Conservation (phyloP, 768 basidiomycete species). For the Mycena kentingensis region DNA sequence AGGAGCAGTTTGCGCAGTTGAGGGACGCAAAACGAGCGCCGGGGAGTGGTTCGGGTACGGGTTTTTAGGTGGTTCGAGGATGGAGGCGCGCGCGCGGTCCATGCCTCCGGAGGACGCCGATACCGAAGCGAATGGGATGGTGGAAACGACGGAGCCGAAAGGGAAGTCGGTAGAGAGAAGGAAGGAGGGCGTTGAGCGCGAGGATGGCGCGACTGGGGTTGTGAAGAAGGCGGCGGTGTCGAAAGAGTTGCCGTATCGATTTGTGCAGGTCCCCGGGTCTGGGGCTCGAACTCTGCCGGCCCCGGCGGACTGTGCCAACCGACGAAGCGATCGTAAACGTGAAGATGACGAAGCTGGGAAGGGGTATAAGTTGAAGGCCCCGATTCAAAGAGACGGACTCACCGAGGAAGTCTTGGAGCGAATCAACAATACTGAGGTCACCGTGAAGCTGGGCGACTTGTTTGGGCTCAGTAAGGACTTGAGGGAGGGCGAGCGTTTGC, state of each 20-base stretch:
- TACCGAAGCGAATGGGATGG: neutral
- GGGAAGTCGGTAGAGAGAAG: neutral
- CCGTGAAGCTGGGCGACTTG: slow-evolving; percentile 5
- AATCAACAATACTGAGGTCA: slow-evolving; percentile 12
- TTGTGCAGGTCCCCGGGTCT: slow-evolving; percentile 6
- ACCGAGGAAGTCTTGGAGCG: slow-evolving; percentile 9
- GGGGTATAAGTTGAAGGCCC: slow-evolving; percentile 8
- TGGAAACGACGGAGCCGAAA: too few species aligned
- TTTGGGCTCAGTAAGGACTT: slow-evolving; percentile 12
- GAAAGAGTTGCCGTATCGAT: slow-evolving; percentile 8
- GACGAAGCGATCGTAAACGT: neutral
- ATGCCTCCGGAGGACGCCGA: slow-evolving; percentile 11
- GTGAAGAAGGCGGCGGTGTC: neutral
- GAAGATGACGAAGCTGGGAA: slow-evolving; percentile 2
- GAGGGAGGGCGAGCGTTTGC: slow-evolving; percentile 6
- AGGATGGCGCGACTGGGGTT: too few species aligned
- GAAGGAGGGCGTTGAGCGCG: neutral
- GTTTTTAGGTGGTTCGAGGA: slow-evolving; percentile 12
- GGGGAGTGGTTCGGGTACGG: slow-evolving; percentile 12
- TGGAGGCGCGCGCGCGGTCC: neutral
- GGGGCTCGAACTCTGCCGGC: slow-evolving; percentile 12
- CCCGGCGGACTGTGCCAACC: neutral
- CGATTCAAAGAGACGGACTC: slow-evolving; percentile 10
- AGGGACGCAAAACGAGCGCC: neutral
- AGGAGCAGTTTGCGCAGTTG: slow-evolving; percentile 7